Evolutionary conservation across 2,329 filamentous ascomycete genomes (phyloP), one percentile per base, ranked within the genome.

Genomic region (Thielaviopsis ethacetica): DNA sequence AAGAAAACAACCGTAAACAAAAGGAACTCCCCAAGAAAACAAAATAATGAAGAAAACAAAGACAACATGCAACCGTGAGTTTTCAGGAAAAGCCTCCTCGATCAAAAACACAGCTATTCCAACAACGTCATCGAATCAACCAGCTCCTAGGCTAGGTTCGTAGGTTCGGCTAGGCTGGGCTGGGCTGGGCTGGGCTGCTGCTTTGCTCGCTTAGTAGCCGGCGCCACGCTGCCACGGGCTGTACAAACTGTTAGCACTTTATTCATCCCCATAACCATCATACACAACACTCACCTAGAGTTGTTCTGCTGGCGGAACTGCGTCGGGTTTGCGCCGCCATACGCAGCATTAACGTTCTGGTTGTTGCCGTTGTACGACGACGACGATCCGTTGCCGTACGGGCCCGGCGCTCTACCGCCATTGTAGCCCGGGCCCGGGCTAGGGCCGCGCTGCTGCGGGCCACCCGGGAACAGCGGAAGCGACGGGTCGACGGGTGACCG

Each of bases 181-280:
- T 34, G 2, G 10, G 3, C 30, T 34, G 5, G 30, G 30, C 30
- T 34, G 5, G 10, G 30, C 4, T 34, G n/a, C n/a, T 22, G 17
- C 17, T 19, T n/a, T 15, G 7, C 12, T 47, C 56, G 56, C 55
- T 51, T 75, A 72, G 63, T 75, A 75, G 49, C 72, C 72, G 53
- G 72, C 72, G 61, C 72, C 72, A 61, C 72, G 72, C 63, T 75
- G 72, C 72, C 72, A 75, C 26, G 72, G 72, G 64, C 72, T 74
- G 53, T 59, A 26, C 47, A 7, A 17, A 55, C 58, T 59, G 57
- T 52, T 50, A 34, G 22, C 19, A 2, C 4, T 30, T 65, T 2
- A 2, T 12, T 41, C 13, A 30, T n/a, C 30, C 10, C n/a, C n/a
- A n/a, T n/a, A n/a, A n/a, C n/a, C 17, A 38, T 19, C 10, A 13